Evolutionary conservation across 305 asterid genomes (phyloP), one percentile per base, ranked within the genome.

Genomic region (Euphrasia arctica): DNA sequence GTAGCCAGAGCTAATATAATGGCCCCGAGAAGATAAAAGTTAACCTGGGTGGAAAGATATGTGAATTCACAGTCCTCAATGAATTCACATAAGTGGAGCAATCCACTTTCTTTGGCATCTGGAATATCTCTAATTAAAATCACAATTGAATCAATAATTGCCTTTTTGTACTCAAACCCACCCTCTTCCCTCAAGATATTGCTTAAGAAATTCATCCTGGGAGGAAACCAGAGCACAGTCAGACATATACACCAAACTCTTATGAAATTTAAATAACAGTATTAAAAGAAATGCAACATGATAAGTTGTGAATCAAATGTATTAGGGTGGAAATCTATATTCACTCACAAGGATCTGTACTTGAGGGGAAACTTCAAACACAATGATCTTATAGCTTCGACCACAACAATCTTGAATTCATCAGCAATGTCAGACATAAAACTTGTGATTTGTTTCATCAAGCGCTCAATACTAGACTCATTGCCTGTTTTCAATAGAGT

Each of bases 371-470:
- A 90, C 79, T 94, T 94, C 81, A 94, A 78, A 80, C 99, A 94
- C 78, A 94, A 70, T 22, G 99, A 94, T 76, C 96, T 83, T 67
- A 94, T 94, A 65, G 98, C 99, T 64, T 90, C 99, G 31, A 94
- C 98, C 81, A 94, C 99, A 66, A 94, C 99, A 82, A 94, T 90
- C 82, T 94, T 90, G 85, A 94, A 90, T 77, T 94, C 99, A 74
- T 90, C 99, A 42, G 98, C 99, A 77, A 94, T 90, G 72, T 94
- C 99, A 49, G 99, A 94, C 99, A 94, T 94, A 68, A 94, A 94
- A 67, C 80, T 90, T 27, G 98, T 94, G 66, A 94, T 94, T 71
- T 94, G 99, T 74, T 94, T 94, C 97, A 91, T 91, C 74, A 94
- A 77, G 45, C 99, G 97, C 64, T 94, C 99, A 62, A 94, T 86